Conservation (phyloP, 1,284 basidiomycete species). For the Stereum hirsutum region DNA sequence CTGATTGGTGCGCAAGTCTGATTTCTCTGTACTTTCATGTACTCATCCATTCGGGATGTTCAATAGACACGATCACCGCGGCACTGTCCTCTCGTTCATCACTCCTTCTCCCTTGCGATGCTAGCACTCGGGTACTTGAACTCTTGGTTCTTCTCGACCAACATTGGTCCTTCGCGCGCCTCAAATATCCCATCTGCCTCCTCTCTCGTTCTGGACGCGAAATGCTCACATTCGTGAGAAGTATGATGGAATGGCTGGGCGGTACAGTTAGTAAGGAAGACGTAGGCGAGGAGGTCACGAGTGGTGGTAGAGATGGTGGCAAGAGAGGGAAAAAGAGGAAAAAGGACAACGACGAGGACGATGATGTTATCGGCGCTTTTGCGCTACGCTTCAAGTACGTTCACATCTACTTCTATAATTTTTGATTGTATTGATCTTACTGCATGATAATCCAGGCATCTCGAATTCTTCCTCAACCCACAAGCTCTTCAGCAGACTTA, state of each 20-base stretch:
- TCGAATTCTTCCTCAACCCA: constrained; percentile 85
- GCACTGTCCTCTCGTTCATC: constrained; percentile 74
- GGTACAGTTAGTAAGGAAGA: constrained; percentile 88
- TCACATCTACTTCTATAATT: neutral
- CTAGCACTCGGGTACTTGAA: constrained; percentile 89
- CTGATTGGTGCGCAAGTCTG: constrained; percentile 58
- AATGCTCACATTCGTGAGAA: constrained; percentile 90
- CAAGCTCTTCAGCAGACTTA: constrained; percentile 76
- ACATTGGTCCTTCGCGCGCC: constrained; percentile 88
- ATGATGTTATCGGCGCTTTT: constrained; percentile 70
- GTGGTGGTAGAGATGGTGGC: constrained; percentile 35
- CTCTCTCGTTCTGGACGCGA: constrained; percentile 87
- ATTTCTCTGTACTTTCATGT: neutral
- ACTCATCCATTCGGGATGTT: no score
- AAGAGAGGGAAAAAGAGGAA: constrained; percentile 53
- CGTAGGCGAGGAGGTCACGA: constrained; percentile 63
- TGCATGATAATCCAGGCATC: constrained; percentile 42
- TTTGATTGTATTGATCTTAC: neutral
- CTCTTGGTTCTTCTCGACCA: constrained; percentile 93
- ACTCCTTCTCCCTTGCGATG: constrained; percentile 87
- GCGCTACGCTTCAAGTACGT: constrained; percentile 66
- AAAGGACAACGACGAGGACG: constrained; percentile 56
- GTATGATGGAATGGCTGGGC: constrained; percentile 99
- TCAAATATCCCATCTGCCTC: constrained; percentile 84
- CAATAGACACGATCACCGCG: constrained; percentile 74